Evolutionary conservation across 495 filamentous ascomycete genomes (phyloP), one percentile per base, ranked within the genome.

Genomic region (Rhypophila decipiens): DNA sequence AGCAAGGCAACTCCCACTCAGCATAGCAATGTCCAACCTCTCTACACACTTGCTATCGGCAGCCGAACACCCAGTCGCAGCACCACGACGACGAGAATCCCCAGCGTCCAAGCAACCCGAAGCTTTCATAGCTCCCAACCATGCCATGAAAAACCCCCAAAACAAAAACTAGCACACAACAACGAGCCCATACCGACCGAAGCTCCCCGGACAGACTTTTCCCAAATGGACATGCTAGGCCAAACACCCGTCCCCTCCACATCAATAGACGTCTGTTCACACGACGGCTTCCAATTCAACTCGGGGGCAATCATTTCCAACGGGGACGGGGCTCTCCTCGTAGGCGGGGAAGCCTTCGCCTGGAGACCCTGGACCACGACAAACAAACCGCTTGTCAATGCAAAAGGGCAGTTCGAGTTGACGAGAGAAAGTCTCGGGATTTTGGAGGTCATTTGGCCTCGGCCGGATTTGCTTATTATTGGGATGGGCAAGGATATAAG

Each of bases 401-500:
- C 58, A 19, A 86, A 81, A 64, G 89, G 91, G 8, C 83, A 90
- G 59, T 91, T 86, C 78, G 87, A 94, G 56, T 72, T 91, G 5
- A 69, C 71, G 5, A 60, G 70, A 38, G 83, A 84, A 52, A 84
- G 70, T 24, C 94, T 88, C 75, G 90, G 86, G 0, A 36, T 95
- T 41, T 66, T 98, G 63, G 78, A 78, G 31, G 36, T 90, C 51
- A 72, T 95, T 21, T 95, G 86, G 86, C 93, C 93, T 50, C 84
- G 93, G 63, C 93, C 93, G 57, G 93, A 98, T 73, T 66, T 98
- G 18, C 66, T 98, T 24, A 87, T 99, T 49, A 59, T 99, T 17
- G 93, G 94, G 0, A 72, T 93, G 13, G 93, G 93, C n/a, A 74
- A 73, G 4, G 69, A 72, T 13, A 86, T 89, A 29, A 65, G 80